Base-by-base conservation (phyloP, 2,329 filamentous ascomycete species). In the Trichophyton mentagrophytes region DNA sequence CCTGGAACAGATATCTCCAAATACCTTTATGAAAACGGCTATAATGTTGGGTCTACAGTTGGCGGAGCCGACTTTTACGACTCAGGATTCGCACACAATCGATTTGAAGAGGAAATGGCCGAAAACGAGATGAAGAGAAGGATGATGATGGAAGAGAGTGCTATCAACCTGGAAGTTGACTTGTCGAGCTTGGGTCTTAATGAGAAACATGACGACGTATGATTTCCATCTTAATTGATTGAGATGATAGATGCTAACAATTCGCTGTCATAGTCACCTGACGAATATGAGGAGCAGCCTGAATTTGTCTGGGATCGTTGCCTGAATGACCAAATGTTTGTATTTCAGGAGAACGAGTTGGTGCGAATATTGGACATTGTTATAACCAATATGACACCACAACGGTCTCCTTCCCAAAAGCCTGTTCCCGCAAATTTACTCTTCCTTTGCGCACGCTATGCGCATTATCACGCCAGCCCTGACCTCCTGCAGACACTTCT, bases 291-390 rank as follows among this genome's bases (percentile, higher is more conserved):
- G 68, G 91, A 96, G 61, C 84, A 86, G 61, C 91, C 95, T 69
- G 93, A 97, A 65, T 99, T 99, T 69, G 87, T 96, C 63, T 99
- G 93, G 93, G 88, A 88, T 65, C 82, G 88, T 67, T 99, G 93
- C 73, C 79, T 96, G 57, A 90, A 96, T 71, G 93, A 99, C 71
- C 93, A 99, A 72, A 99, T 99, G 93, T 99, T 99, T 71, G 93
- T 99, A 42, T 99, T 99, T 72, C 93, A 99, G 72, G 92, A 97
- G 67, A 87, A 84, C 70, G 92, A 99, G 70, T 81, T 99, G 58
- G 88, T 92, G 62, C 85, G 87, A 62, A 96, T 99, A 68, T 81
- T 99, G 66, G 88, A 96, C 70, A 93, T 97, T 60, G 85, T 97
- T 70, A 95, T 99, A 70, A 97, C 92, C 64, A 92, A 93, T 69